Evolutionary conservation across 2,329 filamentous ascomycete species (phyloP).

Genomic region (Botrytis squamosa): DNA sequence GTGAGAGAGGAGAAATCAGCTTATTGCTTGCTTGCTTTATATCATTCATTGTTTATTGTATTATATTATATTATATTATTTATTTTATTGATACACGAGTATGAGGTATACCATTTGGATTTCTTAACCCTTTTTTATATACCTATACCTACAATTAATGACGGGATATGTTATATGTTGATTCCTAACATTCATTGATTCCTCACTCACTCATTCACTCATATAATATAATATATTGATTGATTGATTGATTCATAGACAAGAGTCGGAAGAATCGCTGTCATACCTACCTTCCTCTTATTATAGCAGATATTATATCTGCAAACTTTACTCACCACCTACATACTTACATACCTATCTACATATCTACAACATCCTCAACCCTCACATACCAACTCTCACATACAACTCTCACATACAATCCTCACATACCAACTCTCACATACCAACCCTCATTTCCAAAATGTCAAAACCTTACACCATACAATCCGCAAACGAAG

Average conservation of each 20-base stretch:
- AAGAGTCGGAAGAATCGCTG: neutral
- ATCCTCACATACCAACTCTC: too few relatives aligned
- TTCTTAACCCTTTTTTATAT: neutral
- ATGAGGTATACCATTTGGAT: neutral
- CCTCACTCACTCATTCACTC: neutral
- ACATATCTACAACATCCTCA: neutral
- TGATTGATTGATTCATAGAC: neutral
- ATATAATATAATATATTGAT: neutral
- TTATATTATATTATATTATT: neutral
- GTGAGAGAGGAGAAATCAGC: neutral
- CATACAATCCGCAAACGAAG: slow-evolving; percentile 33
- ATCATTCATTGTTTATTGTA: neutral
- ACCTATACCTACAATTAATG: neutral
- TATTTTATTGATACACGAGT: neutral
- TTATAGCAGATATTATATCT: neutral
- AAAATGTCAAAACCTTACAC: slow-evolving; percentile 14
- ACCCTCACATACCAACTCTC: neutral
- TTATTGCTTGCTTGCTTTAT: neutral
- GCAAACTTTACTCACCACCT: neutral
- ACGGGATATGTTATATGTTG: neutral
- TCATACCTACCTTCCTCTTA: neutral
- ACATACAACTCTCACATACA: too few relatives aligned
- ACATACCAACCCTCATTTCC: too few relatives aligned
- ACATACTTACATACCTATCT: neutral
- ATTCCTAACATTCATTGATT: neutral